These are phyloP conservation scores for Lentinula edodes DNA, from an alignment of 768 basidiomycete genomes.

Conservation along the genomic window DNA sequence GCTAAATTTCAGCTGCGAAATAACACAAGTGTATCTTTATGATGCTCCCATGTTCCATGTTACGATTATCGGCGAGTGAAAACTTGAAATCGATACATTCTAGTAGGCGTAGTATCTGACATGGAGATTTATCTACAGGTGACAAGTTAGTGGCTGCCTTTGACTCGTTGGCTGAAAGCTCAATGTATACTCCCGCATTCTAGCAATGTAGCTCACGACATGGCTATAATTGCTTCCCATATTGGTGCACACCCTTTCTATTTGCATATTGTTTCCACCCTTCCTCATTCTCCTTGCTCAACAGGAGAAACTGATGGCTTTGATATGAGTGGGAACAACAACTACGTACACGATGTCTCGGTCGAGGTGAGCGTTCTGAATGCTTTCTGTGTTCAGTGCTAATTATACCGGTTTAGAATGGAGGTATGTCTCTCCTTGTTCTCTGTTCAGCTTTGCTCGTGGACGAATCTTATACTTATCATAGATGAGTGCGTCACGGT, in stretches of 20 bases:
- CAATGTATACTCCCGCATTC: not conserved
- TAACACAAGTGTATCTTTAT: conserved; percentile 14
- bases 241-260: conserved; percentile 6
- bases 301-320: conserved; percentile 18
- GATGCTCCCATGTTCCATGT: conserved; percentile 20
- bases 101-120: not conserved
- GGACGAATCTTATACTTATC: not conserved
- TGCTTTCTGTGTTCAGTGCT: not conserved
- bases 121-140: not conserved
- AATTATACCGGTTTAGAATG: not conserved
- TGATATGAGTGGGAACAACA: conserved; percentile 22
- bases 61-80: conserved; percentile 15
- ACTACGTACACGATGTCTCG: conserved; percentile 25
- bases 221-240: conserved; percentile 17
- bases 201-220: conserved; percentile 18
- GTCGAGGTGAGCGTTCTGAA: conserved; percentile 16
- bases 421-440: not conserved
- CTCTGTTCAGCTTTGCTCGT: not conserved
- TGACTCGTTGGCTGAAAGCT: no score
- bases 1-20: conserved; percentile 12
- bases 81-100: not conserved
- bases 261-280: not conserved
- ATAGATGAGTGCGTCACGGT: conserved; percentile 27
- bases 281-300: not conserved
- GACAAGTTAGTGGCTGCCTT: conserved; percentile 4